Percentiles rank a stretch among this genome's conserved stretches.
Conservation (phyloP, 345 rosid species). For the Barbarea vulgaris region DNA sequence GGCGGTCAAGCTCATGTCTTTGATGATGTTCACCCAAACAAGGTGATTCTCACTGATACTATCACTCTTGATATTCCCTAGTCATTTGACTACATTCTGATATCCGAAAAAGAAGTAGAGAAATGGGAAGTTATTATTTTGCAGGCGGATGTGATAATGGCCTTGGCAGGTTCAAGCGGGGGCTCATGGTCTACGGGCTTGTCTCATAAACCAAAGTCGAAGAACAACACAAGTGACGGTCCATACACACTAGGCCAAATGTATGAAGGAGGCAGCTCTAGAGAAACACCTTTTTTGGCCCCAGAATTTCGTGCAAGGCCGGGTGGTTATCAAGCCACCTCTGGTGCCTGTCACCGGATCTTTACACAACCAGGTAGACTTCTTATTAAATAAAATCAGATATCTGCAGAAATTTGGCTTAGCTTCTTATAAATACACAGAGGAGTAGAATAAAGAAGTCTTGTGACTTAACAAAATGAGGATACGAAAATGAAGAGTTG, state of each 20-base stretch:
- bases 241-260: slow-evolving; percentile 31
- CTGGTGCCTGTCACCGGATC: slow-evolving; percentile 46
- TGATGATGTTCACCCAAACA: slow-evolving; percentile 96
- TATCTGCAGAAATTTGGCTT: slow-evolving; percentile 8
- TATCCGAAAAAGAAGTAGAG: not conserved
- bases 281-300: slow-evolving; percentile 20
- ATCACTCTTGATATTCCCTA: not conserved
- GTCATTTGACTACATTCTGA: not conserved
- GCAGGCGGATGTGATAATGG: slow-evolving; percentile 97
- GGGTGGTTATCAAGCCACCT: slow-evolving; percentile 27
- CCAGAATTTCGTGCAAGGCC: slow-evolving; percentile 46
- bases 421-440: slow-evolving; percentile 9
- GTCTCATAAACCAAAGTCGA: slow-evolving; percentile 53
- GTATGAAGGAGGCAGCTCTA: slow-evolving; percentile 41
- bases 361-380: slow-evolving; percentile 57
- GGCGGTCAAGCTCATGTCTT: slow-evolving; percentile 99
- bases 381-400: not conserved
- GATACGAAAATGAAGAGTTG: slow-evolving; percentile 9
- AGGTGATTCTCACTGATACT: slow-evolving; percentile 47
- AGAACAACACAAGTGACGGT: slow-evolving; percentile 27
- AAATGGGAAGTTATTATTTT: not conserved
- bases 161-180: slow-evolving; percentile 93
- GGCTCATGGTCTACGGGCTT: slow-evolving; percentile 91
- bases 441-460: slow-evolving; percentile 10
- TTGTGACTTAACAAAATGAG: slow-evolving; percentile 19